These are phyloP conservation scores for Colletotrichum lupini DNA, from an alignment of 2,329 filamentous ascomycete genomes.

Conservation along the genomic window DNA sequence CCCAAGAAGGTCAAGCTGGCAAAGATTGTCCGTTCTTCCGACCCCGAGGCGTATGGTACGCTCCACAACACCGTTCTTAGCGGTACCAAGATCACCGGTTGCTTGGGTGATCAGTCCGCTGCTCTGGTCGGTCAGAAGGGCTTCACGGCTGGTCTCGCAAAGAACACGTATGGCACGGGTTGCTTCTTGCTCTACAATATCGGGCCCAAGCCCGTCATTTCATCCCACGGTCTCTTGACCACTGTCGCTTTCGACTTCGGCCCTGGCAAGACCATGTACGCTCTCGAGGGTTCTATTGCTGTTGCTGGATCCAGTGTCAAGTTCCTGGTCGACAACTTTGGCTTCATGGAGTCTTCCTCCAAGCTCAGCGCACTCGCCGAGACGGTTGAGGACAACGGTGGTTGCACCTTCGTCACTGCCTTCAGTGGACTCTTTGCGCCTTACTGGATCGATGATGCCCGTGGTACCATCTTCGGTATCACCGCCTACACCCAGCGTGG, in stretches of 20 bases:
- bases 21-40: conserved; percentile 81
- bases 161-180: conserved; percentile 89
- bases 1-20: conserved; percentile 76
- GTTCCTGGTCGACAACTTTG: conserved; percentile 69
- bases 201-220: conserved; percentile 82
- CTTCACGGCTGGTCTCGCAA: conserved; percentile 79
- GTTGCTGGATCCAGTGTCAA: conserved; percentile 82
- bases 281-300: conserved; percentile 81
- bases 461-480: conserved; percentile 83
- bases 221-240: conserved; percentile 78
- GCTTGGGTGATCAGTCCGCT: conserved; percentile 84
- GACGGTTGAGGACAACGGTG: conserved; percentile 74
- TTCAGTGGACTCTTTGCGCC: conserved; percentile 85
- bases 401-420: conserved; percentile 81
- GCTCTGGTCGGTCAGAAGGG: conserved; percentile 84
- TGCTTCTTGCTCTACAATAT: conserved; percentile 89
- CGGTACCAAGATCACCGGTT: conserved; percentile 78
- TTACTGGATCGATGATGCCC: conserved; percentile 87
- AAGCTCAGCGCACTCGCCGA: conserved; percentile 59
- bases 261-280: conserved; percentile 74
- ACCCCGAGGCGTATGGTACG: conserved; percentile 74
- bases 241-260: conserved; percentile 85
- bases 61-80: conserved; percentile 71
- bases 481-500: conserved; percentile 81
- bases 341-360: conserved; percentile 61